These are phyloP conservation scores for Solanum bulbocastanum DNA, from an alignment of 257 asterid genomes.

Conservation along the genomic window DNA sequence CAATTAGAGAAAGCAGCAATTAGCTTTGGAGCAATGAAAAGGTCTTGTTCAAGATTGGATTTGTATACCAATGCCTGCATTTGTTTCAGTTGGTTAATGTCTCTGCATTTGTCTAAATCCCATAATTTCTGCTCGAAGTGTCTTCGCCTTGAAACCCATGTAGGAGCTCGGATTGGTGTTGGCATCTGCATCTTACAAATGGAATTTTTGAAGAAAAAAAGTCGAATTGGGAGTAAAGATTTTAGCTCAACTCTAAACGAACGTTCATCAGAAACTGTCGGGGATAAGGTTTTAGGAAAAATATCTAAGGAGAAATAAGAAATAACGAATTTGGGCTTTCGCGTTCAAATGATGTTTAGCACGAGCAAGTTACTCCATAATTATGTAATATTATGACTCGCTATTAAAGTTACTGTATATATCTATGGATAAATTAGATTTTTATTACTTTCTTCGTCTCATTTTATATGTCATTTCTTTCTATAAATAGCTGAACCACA, in stretches of 20 bases:
- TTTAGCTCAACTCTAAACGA: background rate
- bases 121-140: slow-evolving; percentile 46
- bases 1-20: slow-evolving; percentile 53
- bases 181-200: slow-evolving; percentile 39
- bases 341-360: too few species aligned
- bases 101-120: slow-evolving; percentile 55
- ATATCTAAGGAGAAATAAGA: background rate
- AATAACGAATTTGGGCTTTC: too few species aligned
- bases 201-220: background rate
- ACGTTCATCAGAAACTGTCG: background rate
- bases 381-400: too few species aligned
- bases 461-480: too few species aligned
- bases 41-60: slow-evolving; percentile 48
- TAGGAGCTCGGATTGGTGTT: slow-evolving; percentile 48
- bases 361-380: too few species aligned
- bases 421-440: too few species aligned
- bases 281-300: background rate
- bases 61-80: slow-evolving; percentile 59
- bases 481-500: too few species aligned
- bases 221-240: background rate
- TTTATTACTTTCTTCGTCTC: too few species aligned
- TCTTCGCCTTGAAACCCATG: slow-evolving; percentile 53
- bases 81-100: slow-evolving; percentile 46
- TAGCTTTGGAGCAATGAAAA: slow-evolving; percentile 53
- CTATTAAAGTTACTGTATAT: too few species aligned